Percentiles rank a stretch among this genome's conserved stretches.
phyloP scores from a whole-genome alignment of 139 green algal genomes.

The Picochlorum costavermella region DNA sequence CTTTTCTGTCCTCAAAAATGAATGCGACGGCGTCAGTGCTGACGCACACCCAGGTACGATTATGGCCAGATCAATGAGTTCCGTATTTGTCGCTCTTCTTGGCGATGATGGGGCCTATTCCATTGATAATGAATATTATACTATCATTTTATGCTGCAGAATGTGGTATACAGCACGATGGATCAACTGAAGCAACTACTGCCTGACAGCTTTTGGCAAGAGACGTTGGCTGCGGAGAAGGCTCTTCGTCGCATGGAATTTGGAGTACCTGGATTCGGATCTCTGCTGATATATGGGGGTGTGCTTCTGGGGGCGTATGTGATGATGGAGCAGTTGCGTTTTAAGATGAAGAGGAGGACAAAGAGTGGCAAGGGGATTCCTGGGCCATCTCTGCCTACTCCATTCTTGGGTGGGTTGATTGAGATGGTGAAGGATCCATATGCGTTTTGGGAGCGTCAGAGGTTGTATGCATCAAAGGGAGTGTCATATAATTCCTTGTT shows the following conservation, averaged over 20 bases:
- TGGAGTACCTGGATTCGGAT: constrained; percentile 5
- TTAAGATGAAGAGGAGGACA: constrained; percentile 22
- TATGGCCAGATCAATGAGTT: too few species aligned
- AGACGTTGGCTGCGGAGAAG: constrained; percentile 1
- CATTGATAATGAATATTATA: too few species aligned
- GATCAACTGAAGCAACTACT: too few species aligned
- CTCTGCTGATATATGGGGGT: constrained; percentile 19
- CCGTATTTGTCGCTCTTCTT: too few species aligned
- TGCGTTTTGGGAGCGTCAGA: constrained; percentile 35
- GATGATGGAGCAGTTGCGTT: constrained; percentile 50
- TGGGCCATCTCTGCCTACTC: constrained; percentile 40
- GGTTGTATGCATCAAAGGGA: constrained; percentile 32
- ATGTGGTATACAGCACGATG: too few species aligned
- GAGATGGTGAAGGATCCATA: constrained; percentile 71
- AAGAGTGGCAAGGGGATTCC: constrained; percentile 30
- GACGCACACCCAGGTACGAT: too few species aligned
- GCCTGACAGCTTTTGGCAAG: too few species aligned
- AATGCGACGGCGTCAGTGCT: too few species aligned
- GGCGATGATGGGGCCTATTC: too few species aligned
- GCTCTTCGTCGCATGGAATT: not conserved
- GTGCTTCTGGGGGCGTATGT: constrained; percentile 29
- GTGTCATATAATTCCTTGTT: constrained; percentile 67
- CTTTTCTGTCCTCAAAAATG: too few species aligned
- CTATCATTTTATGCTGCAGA: too few species aligned
- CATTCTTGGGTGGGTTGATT: constrained; percentile 66